phyloP scores from a whole-genome alignment of 2,329 filamentous ascomycete species.

The Ceratocystis albifundus region DNA sequence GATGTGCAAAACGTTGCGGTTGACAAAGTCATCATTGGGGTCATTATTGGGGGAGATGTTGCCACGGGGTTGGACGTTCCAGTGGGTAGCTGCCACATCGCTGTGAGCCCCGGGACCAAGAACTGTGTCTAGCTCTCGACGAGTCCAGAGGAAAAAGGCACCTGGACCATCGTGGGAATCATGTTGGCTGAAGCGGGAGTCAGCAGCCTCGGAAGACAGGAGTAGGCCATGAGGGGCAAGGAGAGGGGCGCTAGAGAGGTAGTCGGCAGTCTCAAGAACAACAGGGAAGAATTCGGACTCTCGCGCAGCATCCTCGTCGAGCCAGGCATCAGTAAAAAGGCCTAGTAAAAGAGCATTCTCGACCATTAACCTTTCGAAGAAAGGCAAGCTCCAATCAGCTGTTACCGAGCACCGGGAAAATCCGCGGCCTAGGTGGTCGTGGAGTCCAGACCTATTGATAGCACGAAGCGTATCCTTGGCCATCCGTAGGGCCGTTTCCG shows the following conservation, averaged over 20 bases:
- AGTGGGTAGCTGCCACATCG: slow-evolving; percentile 68
- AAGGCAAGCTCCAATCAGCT: slow-evolving; percentile 81
- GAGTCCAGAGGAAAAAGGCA: slow-evolving; percentile 88
- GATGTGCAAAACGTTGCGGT: slow-evolving; percentile 77
- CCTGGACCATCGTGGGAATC: slow-evolving; percentile 69
- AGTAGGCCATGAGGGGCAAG: slow-evolving; percentile 61
- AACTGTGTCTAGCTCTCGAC: slow-evolving; percentile 70
- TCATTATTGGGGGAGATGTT: slow-evolving; percentile 77
- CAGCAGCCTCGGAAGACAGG: slow-evolving; percentile 79
- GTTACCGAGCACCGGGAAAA: slow-evolving; percentile 76
- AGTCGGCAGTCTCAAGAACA: slow-evolving; percentile 74
- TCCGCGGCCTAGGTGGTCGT: slow-evolving; percentile 46
- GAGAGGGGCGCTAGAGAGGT: slow-evolving; percentile 63
- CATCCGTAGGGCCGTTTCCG: slow-evolving; percentile 62
- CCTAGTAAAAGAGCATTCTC: slow-evolving; percentile 80
- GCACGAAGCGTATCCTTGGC: slow-evolving; percentile 66
- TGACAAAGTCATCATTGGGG: slow-evolving; percentile 84
- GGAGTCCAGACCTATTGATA: slow-evolving; percentile 49
- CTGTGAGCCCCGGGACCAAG: slow-evolving; percentile 45
- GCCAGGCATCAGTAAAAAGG: slow-evolving; percentile 78
- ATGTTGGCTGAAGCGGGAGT: slow-evolving; percentile 62
- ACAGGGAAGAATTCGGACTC: slow-evolving; percentile 64
- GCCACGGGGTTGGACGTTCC: slow-evolving; percentile 70
- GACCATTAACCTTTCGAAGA: slow-evolving; percentile 95
- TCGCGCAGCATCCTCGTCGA: slow-evolving; percentile 40